Base-by-base conservation (phyloP, 2,329 filamentous ascomycete genomes). In the Claviceps capensis region DNA sequence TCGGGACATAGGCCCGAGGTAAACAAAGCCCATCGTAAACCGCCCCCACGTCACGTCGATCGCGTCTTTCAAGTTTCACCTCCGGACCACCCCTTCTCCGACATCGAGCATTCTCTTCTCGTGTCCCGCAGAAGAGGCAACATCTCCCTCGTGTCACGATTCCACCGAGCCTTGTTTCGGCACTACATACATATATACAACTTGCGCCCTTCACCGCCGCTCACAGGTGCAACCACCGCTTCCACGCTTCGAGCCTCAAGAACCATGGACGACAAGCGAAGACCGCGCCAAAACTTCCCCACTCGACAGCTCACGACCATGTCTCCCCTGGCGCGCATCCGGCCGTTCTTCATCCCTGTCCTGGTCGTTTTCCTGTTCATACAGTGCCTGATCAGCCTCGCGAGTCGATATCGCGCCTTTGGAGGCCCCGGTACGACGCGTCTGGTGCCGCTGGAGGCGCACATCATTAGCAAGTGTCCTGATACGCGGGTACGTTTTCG, bases 381-480 rank as follows among this genome's bases (percentile, higher is more conserved):
- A 14, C 44, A 43, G 4, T 48, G 50, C 17, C 44, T 52, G 14
- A 42, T 30, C 17, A 14, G 6, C 8, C 2, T 48, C 5, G 36
- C 45, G n/a, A 22, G 14, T 17, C 45, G 30, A 47, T 37, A 8
- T 9, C 37, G 34, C 19, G n/a, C 13, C 5, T 9, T 38, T n/a
- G 19, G 30, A 14, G 30, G 30, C 30, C 13, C 13, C 13, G 16
- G 19, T n/a, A 22, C 43, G n/a, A 19, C 30, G 41, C 46, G 26
- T 30, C 68, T 74, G 53, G 85, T 97, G 4, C 86, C 88, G 4
- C 70, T 98, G 2, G 93, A 98, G 66, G 87, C 88, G 52, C 91
- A 97, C 67, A 93, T 97, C 60, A 98, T 97, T 84, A 87, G 83
- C 70, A 96, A 97, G 75, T 98, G 93, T 62, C 90, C 91, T 0